These are phyloP conservation scores for Graphilbum ipis-grandicollis DNA, from an alignment of 2,329 filamentous ascomycete genomes.

Conservation along the genomic window DNA sequence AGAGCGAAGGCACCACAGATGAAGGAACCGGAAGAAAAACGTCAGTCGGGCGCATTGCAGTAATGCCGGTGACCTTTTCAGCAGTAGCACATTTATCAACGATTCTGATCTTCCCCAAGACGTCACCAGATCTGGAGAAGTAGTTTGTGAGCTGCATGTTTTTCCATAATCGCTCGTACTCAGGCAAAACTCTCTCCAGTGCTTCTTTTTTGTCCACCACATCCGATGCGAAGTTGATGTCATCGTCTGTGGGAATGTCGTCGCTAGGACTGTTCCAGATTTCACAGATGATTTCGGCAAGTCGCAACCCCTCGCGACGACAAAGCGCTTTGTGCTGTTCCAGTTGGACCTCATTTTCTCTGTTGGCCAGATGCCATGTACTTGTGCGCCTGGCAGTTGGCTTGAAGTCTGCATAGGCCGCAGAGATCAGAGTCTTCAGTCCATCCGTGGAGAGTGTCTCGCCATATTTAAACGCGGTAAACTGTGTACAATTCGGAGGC, in stretches of 20 bases:
- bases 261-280: neutral
- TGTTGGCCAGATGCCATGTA: neutral
- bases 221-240: neutral
- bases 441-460: neutral
- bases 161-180: constrained; percentile 29
- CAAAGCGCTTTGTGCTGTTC: neutral
- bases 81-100: too few species aligned
- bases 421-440: neutral
- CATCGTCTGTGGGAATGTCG: too few species aligned
- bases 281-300: neutral
- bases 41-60: too few species aligned
- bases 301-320: neutral
- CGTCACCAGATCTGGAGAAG: too few species aligned
- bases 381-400: neutral
- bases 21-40: too few species aligned
- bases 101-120: too few species aligned
- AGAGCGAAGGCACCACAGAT: too few species aligned
- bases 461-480: constrained; percentile 1
- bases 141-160: constrained; percentile 29
- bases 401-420: neutral
- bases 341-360: neutral
- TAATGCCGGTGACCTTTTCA: too few species aligned
- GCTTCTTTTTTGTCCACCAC: constrained; percentile 21
- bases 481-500: constrained; percentile 10
- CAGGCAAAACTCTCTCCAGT: constrained; percentile 19